These are phyloP conservation scores for Phytopythium cucurbitacearum DNA, from an alignment of 352 stramenopile species.

Conservation along the genomic window DNA sequence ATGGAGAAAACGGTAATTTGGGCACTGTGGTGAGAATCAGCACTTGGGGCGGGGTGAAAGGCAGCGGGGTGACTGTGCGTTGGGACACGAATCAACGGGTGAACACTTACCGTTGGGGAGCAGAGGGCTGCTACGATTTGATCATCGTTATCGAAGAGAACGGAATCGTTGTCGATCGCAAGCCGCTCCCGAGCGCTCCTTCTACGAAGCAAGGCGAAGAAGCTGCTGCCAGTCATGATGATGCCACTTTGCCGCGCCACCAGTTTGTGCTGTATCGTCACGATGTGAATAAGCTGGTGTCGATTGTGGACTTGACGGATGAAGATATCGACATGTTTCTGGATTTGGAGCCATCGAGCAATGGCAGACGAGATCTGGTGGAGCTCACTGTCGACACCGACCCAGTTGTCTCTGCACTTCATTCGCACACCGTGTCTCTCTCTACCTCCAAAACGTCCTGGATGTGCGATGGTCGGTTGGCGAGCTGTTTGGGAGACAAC, in stretches of 20 bases:
- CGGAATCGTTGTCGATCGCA: conserved; percentile 37
- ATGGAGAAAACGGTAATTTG: conserved; percentile 49
- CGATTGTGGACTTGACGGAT: conserved; percentile 48
- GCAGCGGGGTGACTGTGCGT: conserved; percentile 70
- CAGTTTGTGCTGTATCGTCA: conserved; percentile 65
- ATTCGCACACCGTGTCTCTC: conserved; percentile 47
- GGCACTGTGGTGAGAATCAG: conserved; percentile 78
- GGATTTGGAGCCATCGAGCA: conserved; percentile 25
- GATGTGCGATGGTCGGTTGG: conserved; percentile 66
- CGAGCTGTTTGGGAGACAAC: conserved; percentile 56
- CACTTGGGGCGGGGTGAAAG: conserved; percentile 72
- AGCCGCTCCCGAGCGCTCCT: conserved; percentile 35
- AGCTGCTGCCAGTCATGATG: conserved; percentile 10
- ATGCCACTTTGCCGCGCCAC: conserved; percentile 28
- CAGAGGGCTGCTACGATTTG: conserved; percentile 74
- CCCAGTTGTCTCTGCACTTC: conserved; percentile 35
- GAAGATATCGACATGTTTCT: conserved; percentile 55
- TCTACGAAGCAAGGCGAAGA: conserved; percentile 10
- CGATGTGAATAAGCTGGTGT: conserved; percentile 36
- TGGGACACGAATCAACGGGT: conserved; percentile 84
- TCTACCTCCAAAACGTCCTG: conserved; percentile 53
- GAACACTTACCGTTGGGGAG: conserved; percentile 80
- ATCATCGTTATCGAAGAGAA: conserved; percentile 60
- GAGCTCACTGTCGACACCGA: conserved; percentile 7
- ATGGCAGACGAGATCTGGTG: not conserved